Evolutionary conservation across 2,329 filamentous ascomycete genomes (phyloP).

Genomic region (Penicillium sp.): DNA sequence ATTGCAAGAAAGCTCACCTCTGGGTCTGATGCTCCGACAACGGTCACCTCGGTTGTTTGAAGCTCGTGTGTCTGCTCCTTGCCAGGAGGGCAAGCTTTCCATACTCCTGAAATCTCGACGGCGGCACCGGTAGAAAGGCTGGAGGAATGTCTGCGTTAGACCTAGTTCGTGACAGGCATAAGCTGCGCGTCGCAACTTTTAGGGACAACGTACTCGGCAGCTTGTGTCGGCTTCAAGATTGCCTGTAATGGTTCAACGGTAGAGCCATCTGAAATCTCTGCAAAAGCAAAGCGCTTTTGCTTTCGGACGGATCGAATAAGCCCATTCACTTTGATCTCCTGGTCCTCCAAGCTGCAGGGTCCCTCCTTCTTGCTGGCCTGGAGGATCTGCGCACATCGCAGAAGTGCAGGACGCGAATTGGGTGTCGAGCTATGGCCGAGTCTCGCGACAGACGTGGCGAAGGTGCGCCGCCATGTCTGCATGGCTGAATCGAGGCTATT

Average conservation of each 20-base stretch:
- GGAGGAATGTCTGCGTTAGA: constrained; percentile 20
- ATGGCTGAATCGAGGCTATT: constrained; percentile 27
- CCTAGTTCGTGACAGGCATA: background rate
- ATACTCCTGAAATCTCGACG: constrained; percentile 70
- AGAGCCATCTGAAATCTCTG: constrained; percentile 81
- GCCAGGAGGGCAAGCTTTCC: constrained; percentile 64
- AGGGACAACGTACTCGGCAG: constrained; percentile 59
- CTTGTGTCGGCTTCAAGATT: constrained; percentile 66
- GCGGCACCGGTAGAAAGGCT: constrained; percentile 80
- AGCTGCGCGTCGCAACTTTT: background rate
- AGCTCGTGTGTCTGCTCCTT: constrained; percentile 74
- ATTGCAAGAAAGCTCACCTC: constrained; percentile 53
- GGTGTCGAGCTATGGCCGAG: constrained; percentile 24
- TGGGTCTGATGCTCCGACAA: constrained; percentile 74
- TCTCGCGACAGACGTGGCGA: constrained; percentile 35
- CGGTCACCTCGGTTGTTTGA: constrained; percentile 62
- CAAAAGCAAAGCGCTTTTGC: constrained; percentile 79
- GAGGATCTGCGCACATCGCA: constrained; percentile 40
- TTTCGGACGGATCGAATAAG: constrained; percentile 80
- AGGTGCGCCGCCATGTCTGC: constrained; percentile 40
- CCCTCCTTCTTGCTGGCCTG: constrained; percentile 27
- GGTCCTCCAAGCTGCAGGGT: constrained; percentile 32
- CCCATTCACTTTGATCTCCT: constrained; percentile 61
- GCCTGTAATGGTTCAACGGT: constrained; percentile 74
- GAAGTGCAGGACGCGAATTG: constrained; percentile 17